Evolutionary conservation across 2,329 filamentous ascomycete species (phyloP).

Genomic region (Aspergillus ibericus): DNA sequence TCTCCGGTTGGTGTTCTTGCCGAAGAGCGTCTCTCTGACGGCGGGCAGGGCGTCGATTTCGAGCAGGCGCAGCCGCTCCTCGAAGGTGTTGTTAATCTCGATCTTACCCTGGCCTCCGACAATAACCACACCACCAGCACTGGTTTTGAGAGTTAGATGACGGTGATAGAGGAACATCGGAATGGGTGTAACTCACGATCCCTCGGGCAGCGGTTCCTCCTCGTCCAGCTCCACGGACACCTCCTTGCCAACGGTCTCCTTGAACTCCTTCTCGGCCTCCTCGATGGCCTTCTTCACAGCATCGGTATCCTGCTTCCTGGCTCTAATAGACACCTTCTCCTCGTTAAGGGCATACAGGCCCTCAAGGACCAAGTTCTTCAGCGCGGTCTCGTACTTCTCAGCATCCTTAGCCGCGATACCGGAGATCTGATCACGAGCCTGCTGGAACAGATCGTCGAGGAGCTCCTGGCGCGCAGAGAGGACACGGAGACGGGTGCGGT

Average conservation of each 20-base stretch:
- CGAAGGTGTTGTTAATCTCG: slow-evolving; percentile 97
- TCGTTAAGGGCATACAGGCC: slow-evolving; percentile 87
- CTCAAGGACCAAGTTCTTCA: slow-evolving; percentile 83
- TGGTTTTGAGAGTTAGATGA: slow-evolving; percentile 40
- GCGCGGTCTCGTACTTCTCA: slow-evolving; percentile 68
- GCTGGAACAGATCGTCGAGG: slow-evolving; percentile 84
- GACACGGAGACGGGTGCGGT: slow-evolving; percentile 90
- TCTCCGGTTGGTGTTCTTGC: slow-evolving; percentile 91
- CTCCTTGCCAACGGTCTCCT: slow-evolving; percentile 71
- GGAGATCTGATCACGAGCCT: slow-evolving; percentile 70
- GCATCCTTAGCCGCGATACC: slow-evolving; percentile 56
- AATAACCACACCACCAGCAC: slow-evolving; percentile 79
- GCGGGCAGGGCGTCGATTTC: slow-evolving; percentile 81
- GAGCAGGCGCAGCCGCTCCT: slow-evolving; percentile 82
- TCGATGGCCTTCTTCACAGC: slow-evolving; percentile 75
- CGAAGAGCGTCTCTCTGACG: slow-evolving; percentile 84
- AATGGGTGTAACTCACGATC: slow-evolving; percentile 65
- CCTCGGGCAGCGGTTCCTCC: slow-evolving; percentile 74
- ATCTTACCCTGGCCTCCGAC: slow-evolving; percentile 87
- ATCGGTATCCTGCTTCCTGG: slow-evolving; percentile 76
- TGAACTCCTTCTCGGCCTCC: slow-evolving; percentile 77
- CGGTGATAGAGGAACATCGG: slow-evolving; percentile 6
- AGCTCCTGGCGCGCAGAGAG: slow-evolving; percentile 85
- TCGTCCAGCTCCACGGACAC: slow-evolving; percentile 73
- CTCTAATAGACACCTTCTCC: slow-evolving; percentile 70